Percentiles rank a stretch among this genome's conserved stretches.
phyloP scores from a whole-genome alignment of 495 filamentous ascomycete species.

The Niebla homalea region DNA sequence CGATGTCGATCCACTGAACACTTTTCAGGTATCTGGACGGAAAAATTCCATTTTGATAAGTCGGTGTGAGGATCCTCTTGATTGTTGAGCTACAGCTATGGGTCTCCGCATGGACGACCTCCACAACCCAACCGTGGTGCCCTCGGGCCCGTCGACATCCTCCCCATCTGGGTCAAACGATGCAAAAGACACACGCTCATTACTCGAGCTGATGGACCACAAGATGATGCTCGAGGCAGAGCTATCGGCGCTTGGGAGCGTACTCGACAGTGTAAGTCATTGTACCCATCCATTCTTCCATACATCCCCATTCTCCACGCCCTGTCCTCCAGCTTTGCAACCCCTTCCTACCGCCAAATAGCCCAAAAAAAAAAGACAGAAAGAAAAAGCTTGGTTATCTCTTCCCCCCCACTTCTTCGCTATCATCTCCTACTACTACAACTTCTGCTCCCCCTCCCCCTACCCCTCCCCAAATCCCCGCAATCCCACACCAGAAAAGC shows the following conservation, averaged over 20 bases:
- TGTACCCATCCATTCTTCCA: background rate
- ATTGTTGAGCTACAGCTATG: conserved; percentile 15
- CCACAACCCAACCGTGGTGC: conserved; percentile 55
- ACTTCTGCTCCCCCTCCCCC: too few relatives aligned
- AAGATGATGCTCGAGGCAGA: conserved; percentile 79
- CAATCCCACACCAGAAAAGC: too few relatives aligned
- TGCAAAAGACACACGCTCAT: conserved; percentile 42
- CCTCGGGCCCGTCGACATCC: conserved; percentile 54
- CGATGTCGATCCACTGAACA: too few relatives aligned
- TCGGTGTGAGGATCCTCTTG: background rate
- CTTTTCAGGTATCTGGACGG: too few relatives aligned
- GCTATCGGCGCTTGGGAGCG: conserved; percentile 65
- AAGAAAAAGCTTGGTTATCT: too few relatives aligned
- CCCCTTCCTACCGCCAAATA: too few relatives aligned
- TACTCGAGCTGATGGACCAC: conserved; percentile 48
- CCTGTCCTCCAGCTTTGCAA: too few relatives aligned
- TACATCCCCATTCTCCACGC: background rate
- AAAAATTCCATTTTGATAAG: background rate
- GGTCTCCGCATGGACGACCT: conserved; percentile 52
- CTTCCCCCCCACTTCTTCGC: too few relatives aligned
- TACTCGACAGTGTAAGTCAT: conserved; percentile 69
- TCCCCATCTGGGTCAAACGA: conserved; percentile 36
- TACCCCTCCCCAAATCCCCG: too few relatives aligned
- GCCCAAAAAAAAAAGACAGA: too few relatives aligned
- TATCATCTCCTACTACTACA: too few relatives aligned